A percentile compares a stretch with the other conserved stretches of the same genome.
These are phyloP conservation scores for Pythium scleroteichum DNA, from an alignment of 352 stramenopile genomes.

Conservation along the genomic window DNA sequence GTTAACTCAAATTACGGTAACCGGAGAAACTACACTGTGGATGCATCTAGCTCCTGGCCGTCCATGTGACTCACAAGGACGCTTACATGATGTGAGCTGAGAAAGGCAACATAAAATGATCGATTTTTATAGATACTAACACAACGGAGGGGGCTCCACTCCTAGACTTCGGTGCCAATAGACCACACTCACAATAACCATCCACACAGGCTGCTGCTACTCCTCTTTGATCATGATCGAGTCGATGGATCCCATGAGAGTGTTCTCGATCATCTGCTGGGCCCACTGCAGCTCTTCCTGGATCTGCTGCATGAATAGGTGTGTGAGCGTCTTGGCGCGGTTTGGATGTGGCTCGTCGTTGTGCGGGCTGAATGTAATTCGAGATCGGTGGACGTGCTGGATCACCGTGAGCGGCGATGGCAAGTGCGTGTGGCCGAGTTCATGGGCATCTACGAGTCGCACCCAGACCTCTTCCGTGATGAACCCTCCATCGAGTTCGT, in stretches of 20 bases:
- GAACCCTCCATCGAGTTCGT: constrained; percentile 9
- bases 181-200: too few relatives aligned
- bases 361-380: constrained; percentile 1
- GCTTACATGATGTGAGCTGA: too few relatives aligned
- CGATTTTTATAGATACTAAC: too few relatives aligned
- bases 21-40: too few relatives aligned
- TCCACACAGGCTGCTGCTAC: background rate
- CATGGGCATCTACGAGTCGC: constrained; percentile 17
- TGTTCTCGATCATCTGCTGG: constrained; percentile 4
- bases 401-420: constrained; percentile 13
- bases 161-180: too few relatives aligned
- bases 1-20: too few relatives aligned
- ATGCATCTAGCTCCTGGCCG: too few relatives aligned
- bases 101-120: too few relatives aligned
- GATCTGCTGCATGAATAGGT: constrained; percentile 4
- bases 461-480: constrained; percentile 19
- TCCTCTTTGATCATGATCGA: background rate
- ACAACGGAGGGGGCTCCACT: too few relatives aligned
- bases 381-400: constrained; percentile 14
- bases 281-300: constrained; percentile 5
- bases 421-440: constrained; percentile 18
- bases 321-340: background rate
- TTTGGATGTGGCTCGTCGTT: background rate
- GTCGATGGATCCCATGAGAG: background rate
- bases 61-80: too few relatives aligned